Evolutionary conservation across 495 filamentous ascomycete genomes (phyloP), one percentile per base, ranked within the genome.

Genomic region (Barbatosphaeria neglecta): DNA sequence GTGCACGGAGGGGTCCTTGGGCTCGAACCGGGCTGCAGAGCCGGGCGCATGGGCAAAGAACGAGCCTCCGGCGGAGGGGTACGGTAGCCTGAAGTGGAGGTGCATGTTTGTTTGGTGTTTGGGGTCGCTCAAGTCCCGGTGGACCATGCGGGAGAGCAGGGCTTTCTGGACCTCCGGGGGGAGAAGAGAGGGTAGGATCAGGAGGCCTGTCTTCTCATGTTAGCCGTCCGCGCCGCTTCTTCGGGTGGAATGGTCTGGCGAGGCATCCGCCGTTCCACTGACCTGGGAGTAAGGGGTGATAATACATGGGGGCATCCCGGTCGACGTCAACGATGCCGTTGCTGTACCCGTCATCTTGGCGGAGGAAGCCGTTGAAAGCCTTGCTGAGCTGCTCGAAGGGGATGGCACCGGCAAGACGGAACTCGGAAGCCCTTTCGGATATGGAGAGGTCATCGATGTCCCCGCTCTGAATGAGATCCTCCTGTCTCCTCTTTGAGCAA

Each of bases 101-200:
- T 95, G 86, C 13, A 95, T 62, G 65, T 96, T 96, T 47, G 90
- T 95, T 54, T 82, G 73, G 59, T 96, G 85, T 11, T 59, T 48
- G 6, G 80, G 77, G 53, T 84, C 74, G 45, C 82, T 82, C 13
- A 96, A 76, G 61, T 94, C 85, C 31, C 83, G 77, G 60, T 93
- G 87, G 24, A 95, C 67, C 52, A 95, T 64, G 20, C 75, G 74
- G 11, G 65, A 74, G 5, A 95, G 67, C 6, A 96, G 68, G 16
- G 66, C 59, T 45, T 70, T 68, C 62, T 97, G 90, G 18, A 83
- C 70, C 4, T 66, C 59, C 13, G 74, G 70, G 9, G 87, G 83
- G 28, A 95, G 64, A 0, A 95, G 60, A 9, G 74, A 73, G 45
- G 90, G 89, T 19, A 86, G 67, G 48, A 95, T 75, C 27, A 80